Evolutionary conservation across 2,329 filamentous ascomycete genomes (phyloP).

Genomic region (Cercospora citrullina): DNA sequence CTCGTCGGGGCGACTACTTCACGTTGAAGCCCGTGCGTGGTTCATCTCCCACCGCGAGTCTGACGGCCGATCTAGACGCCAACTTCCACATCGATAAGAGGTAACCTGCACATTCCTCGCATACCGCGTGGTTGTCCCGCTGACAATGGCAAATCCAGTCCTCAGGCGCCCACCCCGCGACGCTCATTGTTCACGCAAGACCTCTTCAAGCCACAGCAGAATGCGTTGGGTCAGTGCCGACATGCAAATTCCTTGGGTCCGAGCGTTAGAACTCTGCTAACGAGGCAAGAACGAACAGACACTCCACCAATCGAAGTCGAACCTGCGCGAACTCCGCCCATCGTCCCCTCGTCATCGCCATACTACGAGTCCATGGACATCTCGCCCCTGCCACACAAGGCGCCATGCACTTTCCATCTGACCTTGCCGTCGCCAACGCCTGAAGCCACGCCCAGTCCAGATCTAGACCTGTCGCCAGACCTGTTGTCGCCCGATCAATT

Average conservation of each 20-base stretch:
- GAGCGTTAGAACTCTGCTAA: constrained; percentile 21
- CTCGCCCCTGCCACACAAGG: constrained; percentile 88
- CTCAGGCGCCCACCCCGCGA: constrained; percentile 77
- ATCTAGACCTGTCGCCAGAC: constrained; percentile 40
- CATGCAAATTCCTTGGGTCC: constrained; percentile 18
- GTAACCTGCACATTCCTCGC: constrained; percentile 56
- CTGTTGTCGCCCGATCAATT: constrained; percentile 36
- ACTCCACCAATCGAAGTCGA: constrained; percentile 58
- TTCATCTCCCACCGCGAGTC: constrained; percentile 85
- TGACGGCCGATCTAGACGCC: constrained; percentile 91
- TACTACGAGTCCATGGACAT: constrained; percentile 85
- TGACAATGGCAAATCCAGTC: constrained; percentile 59
- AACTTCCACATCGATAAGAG: constrained; percentile 97
- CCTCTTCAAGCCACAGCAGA: constrained; percentile 56
- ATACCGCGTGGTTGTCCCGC: constrained; percentile 29
- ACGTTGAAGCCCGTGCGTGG: constrained; percentile 71
- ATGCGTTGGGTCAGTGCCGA: constrained; percentile 35
- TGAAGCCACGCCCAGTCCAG: constrained; percentile 48
- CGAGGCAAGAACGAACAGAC: constrained; percentile 42
- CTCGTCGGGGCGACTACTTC: constrained; percentile 75
- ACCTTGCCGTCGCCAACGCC: constrained; percentile 73
- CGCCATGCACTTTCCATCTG: constrained; percentile 59
- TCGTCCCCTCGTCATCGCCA: constrained; percentile 76
- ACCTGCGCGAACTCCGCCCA: constrained; percentile 77
- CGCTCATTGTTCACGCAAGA: constrained; percentile 79